Evolutionary conservation across 495 filamentous ascomycete genomes (phyloP).

Genomic region (Elaphomyces granulatus): DNA sequence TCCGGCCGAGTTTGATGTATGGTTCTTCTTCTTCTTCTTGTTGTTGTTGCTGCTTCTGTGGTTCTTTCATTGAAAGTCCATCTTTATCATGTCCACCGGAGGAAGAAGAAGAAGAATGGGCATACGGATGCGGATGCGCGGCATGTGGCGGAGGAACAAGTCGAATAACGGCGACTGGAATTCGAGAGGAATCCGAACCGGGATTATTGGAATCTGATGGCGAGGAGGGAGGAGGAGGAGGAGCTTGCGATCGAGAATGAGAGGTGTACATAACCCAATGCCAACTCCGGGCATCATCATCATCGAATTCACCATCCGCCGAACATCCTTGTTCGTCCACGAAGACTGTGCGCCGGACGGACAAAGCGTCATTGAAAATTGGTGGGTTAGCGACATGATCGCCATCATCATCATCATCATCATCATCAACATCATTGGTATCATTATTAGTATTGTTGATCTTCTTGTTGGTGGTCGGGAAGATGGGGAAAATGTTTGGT

Average conservation of each 20-base stretch:
- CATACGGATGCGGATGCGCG: conserved; percentile 35
- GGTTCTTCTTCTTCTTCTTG: conserved; percentile 33
- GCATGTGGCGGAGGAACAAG: conserved; percentile 64
- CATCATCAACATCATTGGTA: no score
- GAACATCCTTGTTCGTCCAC: conserved; percentile 59
- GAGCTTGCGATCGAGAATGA: neutral
- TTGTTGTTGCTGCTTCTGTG: conserved; percentile 32
- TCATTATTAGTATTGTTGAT: no score
- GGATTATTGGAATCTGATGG: neutral
- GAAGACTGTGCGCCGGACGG: conserved; percentile 63
- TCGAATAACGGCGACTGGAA: conserved; percentile 58
- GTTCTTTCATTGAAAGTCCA: conserved; percentile 25
- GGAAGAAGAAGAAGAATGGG: conserved; percentile 8
- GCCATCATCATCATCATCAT: no score
- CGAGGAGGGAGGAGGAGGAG: neutral
- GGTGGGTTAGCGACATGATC: conserved; percentile 36
- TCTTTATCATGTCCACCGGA: conserved; percentile 1
- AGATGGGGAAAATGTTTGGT: no score
- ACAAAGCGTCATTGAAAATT: conserved; percentile 62
- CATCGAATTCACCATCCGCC: conserved; percentile 57
- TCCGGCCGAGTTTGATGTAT: conserved; percentile 62
- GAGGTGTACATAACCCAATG: conserved; percentile 68
- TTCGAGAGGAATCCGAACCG: conserved; percentile 1
- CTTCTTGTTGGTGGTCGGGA: no score
- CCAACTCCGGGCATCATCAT: conserved; percentile 59